Base-by-base conservation (phyloP, 345 rosid genomes). In the Rhodomyrtus tomentosa region DNA sequence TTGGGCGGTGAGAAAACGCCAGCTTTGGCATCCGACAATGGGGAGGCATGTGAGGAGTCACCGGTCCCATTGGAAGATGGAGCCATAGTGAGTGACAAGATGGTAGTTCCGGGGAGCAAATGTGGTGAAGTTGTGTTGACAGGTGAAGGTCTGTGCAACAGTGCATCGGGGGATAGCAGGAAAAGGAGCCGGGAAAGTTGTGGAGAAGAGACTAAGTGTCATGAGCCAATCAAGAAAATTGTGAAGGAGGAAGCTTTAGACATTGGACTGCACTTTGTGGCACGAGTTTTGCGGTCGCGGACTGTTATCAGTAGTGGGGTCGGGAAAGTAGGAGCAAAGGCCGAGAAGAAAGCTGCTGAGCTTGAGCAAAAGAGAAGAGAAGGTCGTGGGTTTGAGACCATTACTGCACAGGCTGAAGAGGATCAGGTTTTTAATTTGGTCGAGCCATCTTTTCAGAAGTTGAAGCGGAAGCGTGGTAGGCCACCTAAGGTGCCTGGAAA, bases 281-380 rank as follows among this genome's bases (percentile, higher is more conserved):
- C 87, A 16, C 89, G 91, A 88, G 92, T 90, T 85, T 89, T 96
- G 48, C 89, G 94, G 51, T 92, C 95, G 4, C 82, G 74, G 83
- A 80, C 58, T 52, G 52, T 38, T 3, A 81, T 49, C 20, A 49
- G 50, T 38, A 29, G 38, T 83, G 85, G 82, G 56, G 76, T n/a
- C 22, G 83, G 55, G 80, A 84, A 86, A 82, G 84, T 82, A 85
- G 76, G 81, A 49, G 85, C 22, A 5, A 84, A 86, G 82, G 82
- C 49, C 73, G 12, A 38, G 58, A 51, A 27, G 42, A 50, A 5
- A 48, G 32, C 50, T 82, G 55, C 50, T 7, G 40, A 50, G n/a
- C 52, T 36, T 32, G 32, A 14, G 53, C 49, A 81, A 50, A 55
- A 53, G 81, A 74, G 84, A 45, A 38, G 85, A 45, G 22, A 80